A percentile compares a stretch with the other conserved stretches of the same genome.
Conservation (phyloP, 176 grass and related monocot genomes). For the Sorghum bicolor region DNA sequence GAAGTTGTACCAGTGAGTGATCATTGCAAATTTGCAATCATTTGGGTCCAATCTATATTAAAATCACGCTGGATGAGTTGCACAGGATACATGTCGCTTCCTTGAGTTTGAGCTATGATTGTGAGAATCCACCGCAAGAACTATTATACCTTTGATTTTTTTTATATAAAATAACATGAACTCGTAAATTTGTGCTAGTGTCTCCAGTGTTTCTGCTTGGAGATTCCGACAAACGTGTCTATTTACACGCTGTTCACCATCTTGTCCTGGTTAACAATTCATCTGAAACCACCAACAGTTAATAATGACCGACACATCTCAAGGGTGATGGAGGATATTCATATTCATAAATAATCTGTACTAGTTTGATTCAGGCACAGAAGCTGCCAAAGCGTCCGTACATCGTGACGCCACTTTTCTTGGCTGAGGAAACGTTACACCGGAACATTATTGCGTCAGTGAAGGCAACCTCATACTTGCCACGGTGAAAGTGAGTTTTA, state of each 20-base stretch:
- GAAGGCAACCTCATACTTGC: conserved; percentile 35
- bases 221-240: background rate
- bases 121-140: background rate
- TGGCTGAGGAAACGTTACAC: background rate
- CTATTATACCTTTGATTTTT: background rate
- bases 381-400: background rate
- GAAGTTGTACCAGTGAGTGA: conserved; percentile 2
- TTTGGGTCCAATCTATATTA: conserved; percentile 4
- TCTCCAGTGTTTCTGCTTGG: background rate
- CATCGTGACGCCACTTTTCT: background rate
- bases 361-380: background rate
- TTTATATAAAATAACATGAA: no score
- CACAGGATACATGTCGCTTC: background rate
- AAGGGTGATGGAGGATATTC: background rate
- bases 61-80: background rate
- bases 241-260: background rate
- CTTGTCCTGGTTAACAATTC: background rate
- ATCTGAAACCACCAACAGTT: background rate
- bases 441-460: conserved; percentile 1
- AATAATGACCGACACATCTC: background rate
- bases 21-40: conserved; percentile 21
- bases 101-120: background rate
- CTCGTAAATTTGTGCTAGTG: background rate
- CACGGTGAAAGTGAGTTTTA: conserved; percentile 32
- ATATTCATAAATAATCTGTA: background rate